Evolutionary conservation across 495 filamentous ascomycete genomes (phyloP), one percentile per base, ranked within the genome.

Genomic region (Neurospora sp.): DNA sequence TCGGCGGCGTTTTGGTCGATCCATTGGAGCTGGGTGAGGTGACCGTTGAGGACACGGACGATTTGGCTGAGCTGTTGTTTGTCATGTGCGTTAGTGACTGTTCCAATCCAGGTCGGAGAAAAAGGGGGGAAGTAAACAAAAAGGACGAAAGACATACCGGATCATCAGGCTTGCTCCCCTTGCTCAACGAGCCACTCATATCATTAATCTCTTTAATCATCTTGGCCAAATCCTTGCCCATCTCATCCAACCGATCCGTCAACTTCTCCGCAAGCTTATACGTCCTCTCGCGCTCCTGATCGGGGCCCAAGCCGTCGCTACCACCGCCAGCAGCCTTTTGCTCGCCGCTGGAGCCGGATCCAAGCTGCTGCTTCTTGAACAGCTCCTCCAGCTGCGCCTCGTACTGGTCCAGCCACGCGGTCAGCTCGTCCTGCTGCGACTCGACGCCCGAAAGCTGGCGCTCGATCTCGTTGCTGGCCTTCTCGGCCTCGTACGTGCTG

Each of bases 181-280:
- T 96, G 86, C 89, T 94, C 74, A 99, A 84, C 6, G 89, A 91
- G 36, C 91, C 86, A 10, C 91, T 93, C 69, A 94, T 93, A 72
- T 89, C 88, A 78, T 99, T 99, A 78, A 98, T 96, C 82, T 97
- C 96, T 78, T 97, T 94, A 78, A 99, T 97, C 94, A 99, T 98
- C 82, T 91, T 92, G 48, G 87, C 87, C 70, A 98, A 84, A 81
- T 97, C 94, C 81, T 92, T 93, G 81, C 93, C 93, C 92, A 97
- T 96, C 72, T 94, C 92, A 54, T 94, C 93, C 77, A 98, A 81
- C 71, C 90, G 88, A 77, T 97, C 93, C 3, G 92, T 92, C 62
- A 98, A 86, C 81, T 92, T 93, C 85, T 98, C 94, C 13, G 96
- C 96, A 34, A 94, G 81, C 85, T 94, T 92, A 81, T 97, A 97